Evolutionary conservation across 257 asterid species (phyloP).

Genomic region (Solanum dulcamara): DNA sequence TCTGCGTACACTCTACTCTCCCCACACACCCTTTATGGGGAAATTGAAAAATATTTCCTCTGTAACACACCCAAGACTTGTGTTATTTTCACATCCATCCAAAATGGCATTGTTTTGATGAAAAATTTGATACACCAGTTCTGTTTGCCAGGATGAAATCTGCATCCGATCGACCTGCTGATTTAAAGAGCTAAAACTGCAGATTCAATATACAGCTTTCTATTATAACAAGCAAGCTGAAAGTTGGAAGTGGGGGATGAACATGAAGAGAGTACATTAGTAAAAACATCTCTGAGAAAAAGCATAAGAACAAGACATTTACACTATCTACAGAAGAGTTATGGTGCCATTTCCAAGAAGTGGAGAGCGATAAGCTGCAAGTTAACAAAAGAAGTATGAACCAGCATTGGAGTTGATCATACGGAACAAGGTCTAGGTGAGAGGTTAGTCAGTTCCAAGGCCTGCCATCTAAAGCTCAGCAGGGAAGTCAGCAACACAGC

Average conservation of each 20-base stretch:
- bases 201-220: too few species aligned
- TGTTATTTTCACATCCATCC: background rate
- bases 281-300: too few species aligned
- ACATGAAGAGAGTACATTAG: too few species aligned
- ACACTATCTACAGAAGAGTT: background rate
- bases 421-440: slow-evolving; percentile 40
- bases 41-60: background rate
- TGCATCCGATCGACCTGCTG: too few species aligned
- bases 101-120: background rate
- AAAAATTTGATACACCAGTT: background rate
- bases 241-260: too few species aligned
- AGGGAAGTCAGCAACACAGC: slow-evolving; percentile 87
- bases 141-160: background rate
- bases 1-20: too few species aligned
- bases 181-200: background rate
- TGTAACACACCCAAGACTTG: background rate
- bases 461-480: slow-evolving; percentile 65
- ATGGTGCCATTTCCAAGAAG: background rate
- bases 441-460: slow-evolving; percentile 73
- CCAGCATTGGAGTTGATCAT: slow-evolving; percentile 20
- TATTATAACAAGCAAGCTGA: too few species aligned
- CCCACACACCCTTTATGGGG: too few species aligned
- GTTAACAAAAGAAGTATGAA: slow-evolving; percentile 17
- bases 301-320: background rate
- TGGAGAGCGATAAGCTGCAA: slow-evolving; percentile 10